Percentiles rank a stretch among this genome's conserved stretches.
Evolutionary conservation across 495 filamentous ascomycete species (phyloP).

Genomic region (Penicillium psychrofluorescens): DNA sequence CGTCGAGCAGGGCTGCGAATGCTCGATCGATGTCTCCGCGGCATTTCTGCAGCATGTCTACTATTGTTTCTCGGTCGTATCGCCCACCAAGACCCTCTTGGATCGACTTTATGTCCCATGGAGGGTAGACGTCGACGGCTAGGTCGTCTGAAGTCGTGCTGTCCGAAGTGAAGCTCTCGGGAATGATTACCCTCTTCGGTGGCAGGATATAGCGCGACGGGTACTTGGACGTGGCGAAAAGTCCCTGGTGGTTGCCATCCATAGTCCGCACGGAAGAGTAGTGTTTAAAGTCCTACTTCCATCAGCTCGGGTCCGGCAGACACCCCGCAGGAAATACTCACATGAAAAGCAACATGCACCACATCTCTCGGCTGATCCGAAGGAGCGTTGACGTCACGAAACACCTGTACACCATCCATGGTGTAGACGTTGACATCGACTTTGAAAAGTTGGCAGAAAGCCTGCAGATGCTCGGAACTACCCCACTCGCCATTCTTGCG

Average conservation of each 20-base stretch:
- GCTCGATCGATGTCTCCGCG: conserved; percentile 55
- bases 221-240: conserved; percentile 2
- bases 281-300: conserved; percentile 51
- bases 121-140: conserved; percentile 28
- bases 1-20: conserved; percentile 51
- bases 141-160: conserved; percentile 12
- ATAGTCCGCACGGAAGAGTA: conserved; percentile 66
- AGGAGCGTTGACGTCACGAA: conserved; percentile 40
- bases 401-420: conserved; percentile 34
- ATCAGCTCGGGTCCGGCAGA: background rate
- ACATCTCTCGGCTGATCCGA: conserved; percentile 33
- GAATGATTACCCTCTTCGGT: conserved; percentile 13
- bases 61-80: conserved; percentile 46
- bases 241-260: conserved; percentile 51
- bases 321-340: conserved; percentile 29
- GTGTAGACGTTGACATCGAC: conserved; percentile 61
- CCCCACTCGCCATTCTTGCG: conserved; percentile 58
- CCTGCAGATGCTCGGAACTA: conserved; percentile 64
- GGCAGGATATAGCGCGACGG: conserved; percentile 27
- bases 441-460: conserved; percentile 56
- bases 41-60: conserved; percentile 50
- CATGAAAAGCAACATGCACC: conserved; percentile 66
- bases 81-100: conserved; percentile 49
- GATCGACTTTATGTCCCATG: conserved; percentile 59
- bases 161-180: too few relatives aligned